A percentile compares a stretch with the other conserved stretches of the same genome.
phyloP scores from a whole-genome alignment of 805 yeast genomes.

The Lipomyces yamadae region DNA sequence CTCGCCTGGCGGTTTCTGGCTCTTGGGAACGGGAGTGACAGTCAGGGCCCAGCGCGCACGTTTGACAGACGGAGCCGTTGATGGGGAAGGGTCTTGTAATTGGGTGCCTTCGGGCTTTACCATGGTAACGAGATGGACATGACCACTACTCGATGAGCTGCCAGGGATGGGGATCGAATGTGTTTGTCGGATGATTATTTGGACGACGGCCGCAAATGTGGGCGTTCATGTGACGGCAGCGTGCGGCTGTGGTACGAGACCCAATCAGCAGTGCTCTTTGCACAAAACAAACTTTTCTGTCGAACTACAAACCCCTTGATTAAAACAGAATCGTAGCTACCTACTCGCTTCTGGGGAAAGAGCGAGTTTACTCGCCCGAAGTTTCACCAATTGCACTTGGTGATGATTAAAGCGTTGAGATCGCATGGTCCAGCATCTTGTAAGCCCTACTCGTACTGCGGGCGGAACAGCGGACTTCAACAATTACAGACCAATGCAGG shows the following conservation, averaged over 20 bases:
- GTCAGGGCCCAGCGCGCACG: constrained; percentile 15
- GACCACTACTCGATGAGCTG: neutral
- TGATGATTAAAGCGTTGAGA: too few species aligned
- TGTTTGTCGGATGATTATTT: neutral
- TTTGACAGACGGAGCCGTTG: constrained; percentile 5
- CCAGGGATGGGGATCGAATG: neutral
- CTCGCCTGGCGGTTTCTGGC: constrained; percentile 39
- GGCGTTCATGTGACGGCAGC: neutral
- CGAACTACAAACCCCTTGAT: too few species aligned
- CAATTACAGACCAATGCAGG: too few species aligned
- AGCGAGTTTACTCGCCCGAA: too few species aligned
- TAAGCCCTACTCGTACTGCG: too few species aligned
- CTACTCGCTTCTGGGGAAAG: too few species aligned
- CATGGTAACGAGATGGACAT: neutral
- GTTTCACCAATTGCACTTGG: too few species aligned
- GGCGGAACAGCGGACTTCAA: too few species aligned
- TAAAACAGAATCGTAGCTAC: too few species aligned
- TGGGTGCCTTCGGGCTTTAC: neutral
- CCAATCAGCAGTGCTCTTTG: neutral
- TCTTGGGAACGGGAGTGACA: constrained; percentile 34
- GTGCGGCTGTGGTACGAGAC: neutral
- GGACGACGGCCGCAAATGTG: neutral
- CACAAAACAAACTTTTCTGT: too few species aligned
- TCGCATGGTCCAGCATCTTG: too few species aligned
- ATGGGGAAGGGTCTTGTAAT: neutral